phyloP scores from a whole-genome alignment of 768 basidiomycete genomes.

The Chiua virens region DNA sequence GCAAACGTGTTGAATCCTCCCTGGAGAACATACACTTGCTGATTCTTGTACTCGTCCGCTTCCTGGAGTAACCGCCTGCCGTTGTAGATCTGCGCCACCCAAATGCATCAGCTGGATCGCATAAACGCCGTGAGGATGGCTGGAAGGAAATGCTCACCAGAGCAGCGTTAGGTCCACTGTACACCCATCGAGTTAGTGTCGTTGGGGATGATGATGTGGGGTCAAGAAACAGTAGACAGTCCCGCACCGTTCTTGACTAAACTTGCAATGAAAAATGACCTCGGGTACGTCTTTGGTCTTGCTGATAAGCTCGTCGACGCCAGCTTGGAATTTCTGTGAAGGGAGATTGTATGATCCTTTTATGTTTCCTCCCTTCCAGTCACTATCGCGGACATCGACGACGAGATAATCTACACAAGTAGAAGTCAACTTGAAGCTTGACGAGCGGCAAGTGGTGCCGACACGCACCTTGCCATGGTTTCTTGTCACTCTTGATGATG shows the following conservation, averaged over 20 bases:
- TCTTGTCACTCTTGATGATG: constrained; percentile 65
- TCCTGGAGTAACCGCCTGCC: constrained; percentile 52
- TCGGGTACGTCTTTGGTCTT: constrained; percentile 59
- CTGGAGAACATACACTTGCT: constrained; percentile 63
- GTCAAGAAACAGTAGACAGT: not conserved
- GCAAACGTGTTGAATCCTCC: constrained; percentile 79
- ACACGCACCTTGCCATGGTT: constrained; percentile 41
- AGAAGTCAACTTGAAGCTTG: not conserved
- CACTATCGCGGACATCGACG: constrained; percentile 85
- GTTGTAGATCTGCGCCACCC: constrained; percentile 55
- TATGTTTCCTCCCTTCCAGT: constrained; percentile 79
- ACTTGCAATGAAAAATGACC: constrained; percentile 76
- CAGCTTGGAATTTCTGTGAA: constrained; percentile 54
- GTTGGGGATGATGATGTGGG: not conserved
- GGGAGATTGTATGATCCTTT: constrained; percentile 62
- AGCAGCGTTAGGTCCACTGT: constrained; percentile 78
- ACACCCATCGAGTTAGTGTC: constrained; percentile 4
- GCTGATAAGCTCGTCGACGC: constrained; percentile 58
- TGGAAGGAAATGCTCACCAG: constrained; percentile 43
- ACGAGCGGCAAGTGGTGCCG: not conserved
- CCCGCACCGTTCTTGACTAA: constrained; percentile 76
- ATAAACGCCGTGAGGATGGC: not conserved
- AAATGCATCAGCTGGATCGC: constrained; percentile 1
- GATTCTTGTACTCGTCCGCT: constrained; percentile 42
- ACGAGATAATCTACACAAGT: constrained; percentile 58